A percentile compares a stretch with the other conserved stretches of the same genome.
These are phyloP conservation scores for Curvularia lunata DNA, from an alignment of 2,329 filamentous ascomycete species.

Conservation along the genomic window DNA sequence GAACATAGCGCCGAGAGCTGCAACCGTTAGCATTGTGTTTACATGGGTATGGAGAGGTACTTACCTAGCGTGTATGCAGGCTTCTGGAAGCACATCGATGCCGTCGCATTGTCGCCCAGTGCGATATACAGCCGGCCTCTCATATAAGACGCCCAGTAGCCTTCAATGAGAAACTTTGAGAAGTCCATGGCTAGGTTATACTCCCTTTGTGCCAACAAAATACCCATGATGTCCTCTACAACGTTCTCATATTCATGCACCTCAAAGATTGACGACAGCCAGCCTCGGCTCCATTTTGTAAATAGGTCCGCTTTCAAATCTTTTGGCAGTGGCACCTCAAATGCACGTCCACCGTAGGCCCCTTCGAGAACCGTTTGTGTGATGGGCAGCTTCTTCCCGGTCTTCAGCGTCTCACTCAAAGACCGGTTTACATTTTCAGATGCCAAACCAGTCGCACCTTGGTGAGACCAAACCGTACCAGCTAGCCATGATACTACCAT, in stretches of 20 bases:
- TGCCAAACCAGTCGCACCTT: slow-evolving; percentile 35
- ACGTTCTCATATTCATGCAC: slow-evolving; percentile 45
- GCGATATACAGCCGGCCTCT: slow-evolving; percentile 80
- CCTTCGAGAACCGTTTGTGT: slow-evolving; percentile 48
- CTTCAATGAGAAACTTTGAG: slow-evolving; percentile 67
- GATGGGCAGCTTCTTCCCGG: slow-evolving; percentile 38
- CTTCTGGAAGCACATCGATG: slow-evolving; percentile 78
- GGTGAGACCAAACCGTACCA: slow-evolving; percentile 43
- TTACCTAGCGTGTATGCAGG: slow-evolving; percentile 82
- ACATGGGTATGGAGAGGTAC: slow-evolving; percentile 33
- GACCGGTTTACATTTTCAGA: slow-evolving; percentile 34
- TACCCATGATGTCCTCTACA: slow-evolving; percentile 53
- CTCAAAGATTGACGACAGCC: slow-evolving; percentile 51
- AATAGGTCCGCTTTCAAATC: slow-evolving; percentile 41
- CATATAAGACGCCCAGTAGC: slow-evolving; percentile 73
- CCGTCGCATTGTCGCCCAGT: slow-evolving; percentile 73
- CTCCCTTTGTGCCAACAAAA: slow-evolving; percentile 53
- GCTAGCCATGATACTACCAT: slow-evolving; percentile 46
- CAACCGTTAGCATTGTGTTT: slow-evolving; percentile 22
- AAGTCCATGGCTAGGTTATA: slow-evolving; percentile 65
- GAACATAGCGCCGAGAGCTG: slow-evolving; percentile 44
- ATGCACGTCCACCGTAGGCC: slow-evolving; percentile 41
- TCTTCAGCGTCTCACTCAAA: slow-evolving; percentile 34
- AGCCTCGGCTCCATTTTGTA: slow-evolving; percentile 56
- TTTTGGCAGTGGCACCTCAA: slow-evolving; percentile 38